Percentiles rank a stretch among this genome's conserved stretches.
These are phyloP conservation scores for Saccharum hybrid DNA, from an alignment of 202 grass and related monocot species.

Conservation along the genomic window DNA sequence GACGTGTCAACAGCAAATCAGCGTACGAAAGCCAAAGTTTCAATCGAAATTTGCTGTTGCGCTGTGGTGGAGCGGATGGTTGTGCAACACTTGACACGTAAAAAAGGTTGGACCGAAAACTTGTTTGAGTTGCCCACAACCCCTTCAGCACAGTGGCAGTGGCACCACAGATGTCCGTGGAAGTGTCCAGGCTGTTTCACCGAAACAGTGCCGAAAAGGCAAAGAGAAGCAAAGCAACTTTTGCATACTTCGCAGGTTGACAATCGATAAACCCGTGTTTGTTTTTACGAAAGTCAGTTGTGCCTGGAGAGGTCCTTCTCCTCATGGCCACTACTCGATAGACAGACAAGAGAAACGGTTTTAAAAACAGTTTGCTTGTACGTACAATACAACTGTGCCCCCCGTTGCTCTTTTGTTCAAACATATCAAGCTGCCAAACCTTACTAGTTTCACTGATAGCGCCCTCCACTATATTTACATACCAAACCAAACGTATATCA, in stretches of 20 bases:
- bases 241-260: slow-evolving; percentile 49
- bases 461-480: slow-evolving; percentile 52
- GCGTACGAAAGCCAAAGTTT: slow-evolving; percentile 17
- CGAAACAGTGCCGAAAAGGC: slow-evolving; percentile 22
- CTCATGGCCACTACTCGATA: slow-evolving; percentile 27
- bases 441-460: slow-evolving; percentile 56
- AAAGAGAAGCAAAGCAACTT: slow-evolving; percentile 31
- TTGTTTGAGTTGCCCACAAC: slow-evolving; percentile 44
- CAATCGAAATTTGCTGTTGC: slow-evolving; percentile 35
- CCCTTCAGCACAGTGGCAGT: slow-evolving; percentile 1
- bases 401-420: slow-evolving; percentile 43
- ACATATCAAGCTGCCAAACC: slow-evolving; percentile 76
- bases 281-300: background rate
- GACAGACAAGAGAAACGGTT: slow-evolving; percentile 23
- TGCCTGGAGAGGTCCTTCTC: slow-evolving; percentile 23
- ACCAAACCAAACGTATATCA: slow-evolving; percentile 47
- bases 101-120: background rate
- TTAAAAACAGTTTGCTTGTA: slow-evolving; percentile 47
- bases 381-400: slow-evolving; percentile 27
- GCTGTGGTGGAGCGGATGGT: slow-evolving; percentile 20
- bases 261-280: slow-evolving; percentile 3
- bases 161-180: slow-evolving; percentile 13
- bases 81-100: slow-evolving; percentile 3
- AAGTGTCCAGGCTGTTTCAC: slow-evolving; percentile 22
- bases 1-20: slow-evolving; percentile 30